Conservation (phyloP, 2,329 filamentous ascomycete genomes). For the Trematosphaeria pertusa region DNA sequence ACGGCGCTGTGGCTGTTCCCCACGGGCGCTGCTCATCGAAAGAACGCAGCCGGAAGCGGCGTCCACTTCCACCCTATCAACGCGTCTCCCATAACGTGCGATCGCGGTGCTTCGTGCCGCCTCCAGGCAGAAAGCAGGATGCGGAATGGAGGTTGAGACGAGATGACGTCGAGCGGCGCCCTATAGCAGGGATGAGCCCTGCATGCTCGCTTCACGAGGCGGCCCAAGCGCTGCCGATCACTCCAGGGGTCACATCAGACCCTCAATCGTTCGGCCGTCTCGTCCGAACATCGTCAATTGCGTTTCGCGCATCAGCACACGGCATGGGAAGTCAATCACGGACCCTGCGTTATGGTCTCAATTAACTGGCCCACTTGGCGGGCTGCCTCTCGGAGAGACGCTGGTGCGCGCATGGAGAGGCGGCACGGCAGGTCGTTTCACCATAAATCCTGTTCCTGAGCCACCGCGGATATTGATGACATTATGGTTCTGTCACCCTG, state of each 20-base stretch:
- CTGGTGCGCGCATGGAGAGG: not conserved
- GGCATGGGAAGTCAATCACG: not conserved
- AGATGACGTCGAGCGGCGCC: not conserved
- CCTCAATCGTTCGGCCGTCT: too few relatives aligned
- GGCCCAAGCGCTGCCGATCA: not conserved
- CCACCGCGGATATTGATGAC: constrained; percentile 2
- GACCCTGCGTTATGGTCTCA: not conserved
- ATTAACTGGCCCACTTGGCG: too few relatives aligned
- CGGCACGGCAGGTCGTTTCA: constrained; percentile 5
- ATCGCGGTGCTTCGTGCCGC: constrained; percentile 24
- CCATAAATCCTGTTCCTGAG: constrained; percentile 15
- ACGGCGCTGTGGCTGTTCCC: constrained; percentile 29
- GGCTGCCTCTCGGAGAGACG: not conserved
- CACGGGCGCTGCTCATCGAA: constrained; percentile 28
- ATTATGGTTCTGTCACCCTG: constrained; percentile 1
- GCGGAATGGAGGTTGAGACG: constrained; percentile 19
- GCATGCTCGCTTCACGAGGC: not conserved
- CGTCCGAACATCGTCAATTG: constrained; percentile 15
- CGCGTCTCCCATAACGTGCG: constrained; percentile 13
- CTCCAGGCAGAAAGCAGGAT: constrained; percentile 27
- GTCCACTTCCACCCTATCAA: constrained; percentile 28
- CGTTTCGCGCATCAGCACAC: constrained; percentile 8
- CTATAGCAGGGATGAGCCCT: not conserved
- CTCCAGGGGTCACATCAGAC: too few relatives aligned
- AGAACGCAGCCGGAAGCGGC: constrained; percentile 18